Evolutionary conservation across 1,139 yeast species (phyloP).

Genomic region (Diutina pseudorugosa): DNA sequence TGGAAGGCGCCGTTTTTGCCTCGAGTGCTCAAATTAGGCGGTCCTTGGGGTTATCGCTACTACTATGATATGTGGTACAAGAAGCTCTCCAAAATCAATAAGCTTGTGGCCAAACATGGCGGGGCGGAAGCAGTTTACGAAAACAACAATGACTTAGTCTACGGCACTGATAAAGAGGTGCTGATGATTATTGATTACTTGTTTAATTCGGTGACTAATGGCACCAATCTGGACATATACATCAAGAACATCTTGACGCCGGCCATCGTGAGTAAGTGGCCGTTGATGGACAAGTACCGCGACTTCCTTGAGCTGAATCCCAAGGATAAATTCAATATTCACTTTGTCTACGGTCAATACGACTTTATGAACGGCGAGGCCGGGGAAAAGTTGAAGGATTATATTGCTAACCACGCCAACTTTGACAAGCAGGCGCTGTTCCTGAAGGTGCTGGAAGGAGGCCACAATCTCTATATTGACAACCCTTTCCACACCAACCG

Average conservation of each 20-base stretch:
- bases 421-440: constrained; percentile 7
- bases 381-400: constrained; percentile 40
- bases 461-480: constrained; percentile 35
- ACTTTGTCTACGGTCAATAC: constrained; percentile 65
- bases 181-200: constrained; percentile 35
- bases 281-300: constrained; percentile 53
- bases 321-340: constrained; percentile 20
- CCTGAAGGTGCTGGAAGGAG: constrained; percentile 26
- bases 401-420: constrained; percentile 15
- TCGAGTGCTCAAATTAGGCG: constrained; percentile 27
- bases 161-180: constrained; percentile 21
- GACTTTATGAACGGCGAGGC: constrained; percentile 84
- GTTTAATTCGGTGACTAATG: constrained; percentile 46
- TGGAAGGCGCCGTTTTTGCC: constrained; percentile 26
- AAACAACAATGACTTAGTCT: constrained; percentile 19
- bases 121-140: constrained; percentile 17
- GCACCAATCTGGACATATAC: constrained; percentile 56
- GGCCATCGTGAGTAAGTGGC: constrained; percentile 66
- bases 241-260: constrained; percentile 56
- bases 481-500: constrained; percentile 45
- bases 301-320: constrained; percentile 5
- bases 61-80: constrained; percentile 35
- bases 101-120: constrained; percentile 22
- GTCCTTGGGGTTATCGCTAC: constrained; percentile 38
- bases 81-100: constrained; percentile 32